Base-by-base conservation (phyloP, 768 basidiomycete species). In the Suillus americanus region DNA sequence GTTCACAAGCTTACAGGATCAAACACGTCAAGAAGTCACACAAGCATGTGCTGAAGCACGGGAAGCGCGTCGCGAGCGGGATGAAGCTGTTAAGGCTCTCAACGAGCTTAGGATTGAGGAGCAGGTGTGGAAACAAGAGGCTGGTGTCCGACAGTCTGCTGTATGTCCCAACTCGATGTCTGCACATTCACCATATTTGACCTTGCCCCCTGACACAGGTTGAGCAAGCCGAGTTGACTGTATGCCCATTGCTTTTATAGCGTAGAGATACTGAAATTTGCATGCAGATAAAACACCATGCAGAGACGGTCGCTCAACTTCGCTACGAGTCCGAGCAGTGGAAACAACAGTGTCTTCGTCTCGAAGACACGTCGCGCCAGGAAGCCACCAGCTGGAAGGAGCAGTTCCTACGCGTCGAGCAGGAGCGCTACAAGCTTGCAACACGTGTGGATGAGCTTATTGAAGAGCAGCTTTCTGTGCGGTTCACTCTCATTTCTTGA, bases 361-460 rank as follows among this genome's bases (percentile, higher is more conserved):
- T 81, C 35, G 81, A 83, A 60, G 83, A 84, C 61, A 75, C 80
- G 1, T 79, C 81, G 12, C 76, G 80, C 55, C 77, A 76, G 37
- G 81, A 83, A 65, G 84, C 89, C 0, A 79, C 81, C 61, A 89
- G 89, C 68, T 92, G 91, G 91, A 91, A 92, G 73, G 90, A 90
- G 25, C 89, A 91, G 68, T 92, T 90, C 73, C 78, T 88, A 43
- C 85, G 89, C 18, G 88, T 90, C 53, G 90, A 92, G 66, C 81
- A 87, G 62, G 89, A 91, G 63, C 83, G 89, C 62, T 83, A 81
- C 37, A 80, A 81, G 6, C 81, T 91, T 14, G 79, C 85, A 9
- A 81, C 82, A 5, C 80, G 85, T 48, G 72, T 89, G 12, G 86
- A 89, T 53, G 87, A 89, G 62, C 80, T 90, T 2, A 72, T 88